These are phyloP conservation scores for Terfezia boudieri DNA, from an alignment of 495 filamentous ascomycete species.

Conservation along the genomic window DNA sequence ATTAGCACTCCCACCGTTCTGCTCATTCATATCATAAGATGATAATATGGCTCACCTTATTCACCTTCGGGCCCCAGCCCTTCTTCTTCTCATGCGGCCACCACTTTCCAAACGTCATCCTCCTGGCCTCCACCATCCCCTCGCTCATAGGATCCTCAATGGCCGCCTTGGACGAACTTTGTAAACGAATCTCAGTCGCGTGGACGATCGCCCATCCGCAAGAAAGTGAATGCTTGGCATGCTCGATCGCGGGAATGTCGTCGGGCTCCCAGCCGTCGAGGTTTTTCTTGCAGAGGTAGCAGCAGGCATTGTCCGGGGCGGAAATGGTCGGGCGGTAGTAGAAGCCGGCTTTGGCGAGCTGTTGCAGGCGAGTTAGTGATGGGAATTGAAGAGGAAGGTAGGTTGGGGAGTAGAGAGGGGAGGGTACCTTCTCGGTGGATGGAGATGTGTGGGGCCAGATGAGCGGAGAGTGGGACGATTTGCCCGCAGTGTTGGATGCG, in stretches of 20 bases:
- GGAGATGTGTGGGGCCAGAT: constrained; percentile 15
- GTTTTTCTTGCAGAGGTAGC: constrained; percentile 58
- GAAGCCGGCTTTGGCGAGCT: constrained; percentile 83
- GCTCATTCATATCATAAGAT: neutral
- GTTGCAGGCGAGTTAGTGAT: neutral
- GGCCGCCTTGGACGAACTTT: constrained; percentile 12
- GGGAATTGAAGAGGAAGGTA: neutral
- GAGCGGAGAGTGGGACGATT: neutral
- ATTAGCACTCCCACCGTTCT: neutral
- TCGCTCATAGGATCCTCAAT: constrained; percentile 49
- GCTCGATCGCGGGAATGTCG: constrained; percentile 62
- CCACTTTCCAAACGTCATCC: constrained; percentile 48
- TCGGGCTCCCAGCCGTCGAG: constrained; percentile 76
- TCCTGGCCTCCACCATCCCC: constrained; percentile 49
- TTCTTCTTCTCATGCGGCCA: constrained; percentile 83
- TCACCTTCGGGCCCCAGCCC: constrained; percentile 68
- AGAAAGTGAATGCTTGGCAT: constrained; percentile 53
- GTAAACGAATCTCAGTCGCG: constrained; percentile 42
- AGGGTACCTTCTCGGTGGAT: constrained; percentile 5
- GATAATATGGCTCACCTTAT: constrained; percentile 38
- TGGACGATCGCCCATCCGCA: constrained; percentile 79
- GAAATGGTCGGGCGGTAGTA: constrained; percentile 54
- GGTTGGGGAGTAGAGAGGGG: neutral
- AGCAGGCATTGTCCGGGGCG: constrained; percentile 69
- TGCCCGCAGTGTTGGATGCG: neutral